Conservation (phyloP, 2,329 filamentous ascomycete genomes). For the Fusarium sp. region DNA sequence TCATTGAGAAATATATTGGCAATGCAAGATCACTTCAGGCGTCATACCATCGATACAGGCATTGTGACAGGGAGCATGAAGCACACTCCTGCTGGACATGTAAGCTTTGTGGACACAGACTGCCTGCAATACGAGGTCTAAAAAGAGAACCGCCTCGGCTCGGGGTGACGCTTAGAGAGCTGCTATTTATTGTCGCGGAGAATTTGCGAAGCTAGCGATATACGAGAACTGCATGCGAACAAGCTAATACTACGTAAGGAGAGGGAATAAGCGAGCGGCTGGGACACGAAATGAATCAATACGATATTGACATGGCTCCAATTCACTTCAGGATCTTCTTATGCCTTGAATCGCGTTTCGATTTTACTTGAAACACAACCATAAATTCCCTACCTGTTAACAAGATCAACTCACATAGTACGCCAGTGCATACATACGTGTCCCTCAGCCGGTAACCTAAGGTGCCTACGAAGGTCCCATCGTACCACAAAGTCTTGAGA, state of each 20-base stretch:
- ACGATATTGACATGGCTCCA: not conserved
- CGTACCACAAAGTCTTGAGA: not conserved
- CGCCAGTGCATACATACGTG: not conserved
- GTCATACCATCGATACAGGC: not conserved
- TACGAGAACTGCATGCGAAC: constrained; percentile 1
- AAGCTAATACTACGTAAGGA: not conserved
- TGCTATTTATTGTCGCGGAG: constrained; percentile 9
- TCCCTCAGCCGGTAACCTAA: not conserved
- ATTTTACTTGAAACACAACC: not conserved
- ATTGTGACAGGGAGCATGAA: constrained; percentile 5
- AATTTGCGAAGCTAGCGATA: constrained; percentile 4
- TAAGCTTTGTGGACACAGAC: constrained; percentile 18
- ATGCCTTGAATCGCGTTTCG: not conserved
- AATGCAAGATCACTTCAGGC: constrained; percentile 1
- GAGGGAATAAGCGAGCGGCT: not conserved
- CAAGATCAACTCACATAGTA: not conserved
- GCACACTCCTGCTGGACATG: constrained; percentile 7
- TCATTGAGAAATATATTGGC: not conserved
- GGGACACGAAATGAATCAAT: not conserved
- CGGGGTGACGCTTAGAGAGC: not conserved
- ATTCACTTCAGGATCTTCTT: not conserved
- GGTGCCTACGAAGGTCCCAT: not conserved
- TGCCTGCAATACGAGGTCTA: constrained; percentile 34
- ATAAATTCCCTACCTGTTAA: not conserved
- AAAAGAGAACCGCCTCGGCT: constrained; percentile 8